Conservation (phyloP, 2,329 filamentous ascomycete species). For the Rutstroemia sp. region DNA sequence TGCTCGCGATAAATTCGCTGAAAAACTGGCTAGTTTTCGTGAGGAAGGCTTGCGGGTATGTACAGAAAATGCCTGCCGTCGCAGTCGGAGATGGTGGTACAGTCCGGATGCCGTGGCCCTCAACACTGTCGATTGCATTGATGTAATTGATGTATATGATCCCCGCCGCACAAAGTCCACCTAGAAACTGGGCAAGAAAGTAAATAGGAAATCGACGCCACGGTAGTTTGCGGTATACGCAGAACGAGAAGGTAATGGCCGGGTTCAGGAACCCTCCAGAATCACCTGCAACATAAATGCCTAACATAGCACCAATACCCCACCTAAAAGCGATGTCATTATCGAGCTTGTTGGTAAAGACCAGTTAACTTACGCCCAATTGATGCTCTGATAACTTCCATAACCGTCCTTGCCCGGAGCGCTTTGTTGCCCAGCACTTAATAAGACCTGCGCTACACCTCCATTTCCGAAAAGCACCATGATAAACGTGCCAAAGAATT, state of each 20-base stretch:
- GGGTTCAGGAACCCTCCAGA: constrained; percentile 64
- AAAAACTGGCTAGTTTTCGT: constrained; percentile 62
- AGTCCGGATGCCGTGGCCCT: constrained; percentile 55
- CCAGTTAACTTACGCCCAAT: constrained; percentile 17
- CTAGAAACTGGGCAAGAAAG: constrained; percentile 56
- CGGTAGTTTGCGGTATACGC: constrained; percentile 44
- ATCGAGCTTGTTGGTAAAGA: background rate
- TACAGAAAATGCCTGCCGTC: constrained; percentile 66
- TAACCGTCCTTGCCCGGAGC: constrained; percentile 19
- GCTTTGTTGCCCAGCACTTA: constrained; percentile 37
- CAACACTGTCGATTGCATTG: constrained; percentile 55
- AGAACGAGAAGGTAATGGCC: constrained; percentile 64
- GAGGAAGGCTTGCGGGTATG: constrained; percentile 62
- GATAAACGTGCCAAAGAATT: constrained; percentile 63
- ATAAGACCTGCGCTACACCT: constrained; percentile 61
- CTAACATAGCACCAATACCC: constrained; percentile 60
- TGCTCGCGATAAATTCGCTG: constrained; percentile 61
- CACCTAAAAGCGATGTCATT: background rate
- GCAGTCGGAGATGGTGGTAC: constrained; percentile 51
- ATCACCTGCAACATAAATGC: constrained; percentile 58
- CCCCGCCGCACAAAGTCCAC: constrained; percentile 54
- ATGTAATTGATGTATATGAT: constrained; percentile 58
- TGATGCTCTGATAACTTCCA: constrained; percentile 25
- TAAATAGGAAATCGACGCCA: constrained; percentile 67
- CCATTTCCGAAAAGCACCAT: constrained; percentile 64